These are phyloP conservation scores for Pythium phragmitis DNA, from an alignment of 352 stramenopile genomes.

Conservation along the genomic window DNA sequence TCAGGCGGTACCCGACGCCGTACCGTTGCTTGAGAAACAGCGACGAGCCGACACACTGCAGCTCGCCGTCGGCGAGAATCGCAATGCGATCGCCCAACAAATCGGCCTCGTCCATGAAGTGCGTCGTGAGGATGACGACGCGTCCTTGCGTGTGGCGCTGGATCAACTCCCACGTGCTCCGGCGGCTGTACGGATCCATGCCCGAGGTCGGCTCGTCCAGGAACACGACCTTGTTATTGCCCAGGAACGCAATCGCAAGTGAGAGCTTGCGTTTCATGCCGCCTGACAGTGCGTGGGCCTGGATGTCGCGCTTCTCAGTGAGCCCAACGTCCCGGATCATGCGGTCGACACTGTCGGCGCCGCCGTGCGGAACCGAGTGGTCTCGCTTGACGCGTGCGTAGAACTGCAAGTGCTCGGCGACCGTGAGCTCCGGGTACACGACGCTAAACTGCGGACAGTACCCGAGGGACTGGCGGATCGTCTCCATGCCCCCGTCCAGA, in stretches of 20 bases:
- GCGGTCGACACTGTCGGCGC: constrained; percentile 28
- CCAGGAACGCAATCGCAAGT: constrained; percentile 74
- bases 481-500: constrained; percentile 74
- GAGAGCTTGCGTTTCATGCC: constrained; percentile 84
- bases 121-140: constrained; percentile 89
- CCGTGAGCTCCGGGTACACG: constrained; percentile 94
- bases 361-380: neutral
- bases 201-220: constrained; percentile 91
- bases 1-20: constrained; percentile 78
- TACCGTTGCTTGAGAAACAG: constrained; percentile 84
- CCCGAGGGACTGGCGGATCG: constrained; percentile 90
- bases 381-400: constrained; percentile 93
- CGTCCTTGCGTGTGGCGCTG: constrained; percentile 50
- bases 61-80: constrained; percentile 82
- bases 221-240: constrained; percentile 71
- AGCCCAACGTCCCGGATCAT: constrained; percentile 91
- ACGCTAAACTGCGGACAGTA: constrained; percentile 98
- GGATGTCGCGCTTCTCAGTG: constrained; percentile 76
- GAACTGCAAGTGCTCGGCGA: constrained; percentile 95
- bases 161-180: constrained; percentile 86
- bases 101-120: constrained; percentile 93
- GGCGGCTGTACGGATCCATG: constrained; percentile 92
- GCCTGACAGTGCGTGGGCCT: constrained; percentile 57
- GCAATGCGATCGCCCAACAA: constrained; percentile 88
- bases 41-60: constrained; percentile 56